Conservation (phyloP, 768 basidiomycete species). For the Hericium coralloides region DNA sequence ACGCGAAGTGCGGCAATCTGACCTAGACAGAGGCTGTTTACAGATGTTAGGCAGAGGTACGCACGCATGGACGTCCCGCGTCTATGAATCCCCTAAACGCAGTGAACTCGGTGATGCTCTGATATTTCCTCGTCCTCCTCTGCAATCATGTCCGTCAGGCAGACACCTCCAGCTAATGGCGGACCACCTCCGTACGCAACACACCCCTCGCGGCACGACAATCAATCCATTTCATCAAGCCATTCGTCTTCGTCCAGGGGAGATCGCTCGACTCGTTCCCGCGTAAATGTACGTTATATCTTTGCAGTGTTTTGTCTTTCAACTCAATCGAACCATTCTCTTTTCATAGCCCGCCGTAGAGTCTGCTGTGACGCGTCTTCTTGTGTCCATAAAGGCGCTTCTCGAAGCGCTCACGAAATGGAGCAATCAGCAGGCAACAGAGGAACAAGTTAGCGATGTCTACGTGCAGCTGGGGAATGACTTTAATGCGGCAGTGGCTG, state of each 20-base stretch:
- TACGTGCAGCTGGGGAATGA: conserved; percentile 96
- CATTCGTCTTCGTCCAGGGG: background rate
- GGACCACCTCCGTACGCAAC: background rate
- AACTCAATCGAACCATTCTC: background rate
- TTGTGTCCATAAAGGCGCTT: conserved; percentile 93
- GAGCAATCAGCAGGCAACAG: conserved; percentile 65
- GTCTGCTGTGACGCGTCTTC: conserved; percentile 82
- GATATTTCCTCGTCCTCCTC: background rate
- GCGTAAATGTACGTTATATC: background rate
- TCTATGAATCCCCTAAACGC: no score
- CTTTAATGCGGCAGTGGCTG: conserved; percentile 88
- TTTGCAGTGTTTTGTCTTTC: background rate
- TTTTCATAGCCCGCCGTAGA: conserved; percentile 65
- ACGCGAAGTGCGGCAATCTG: no score
- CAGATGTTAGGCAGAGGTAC: no score
- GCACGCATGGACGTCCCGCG: no score
- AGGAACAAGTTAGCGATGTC: conserved; percentile 86
- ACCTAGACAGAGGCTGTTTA: no score
- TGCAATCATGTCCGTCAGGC: conserved; percentile 1
- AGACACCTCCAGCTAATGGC: background rate
- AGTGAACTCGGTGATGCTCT: no score
- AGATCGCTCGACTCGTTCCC: background rate
- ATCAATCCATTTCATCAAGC: background rate
- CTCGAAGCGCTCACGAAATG: conserved; percentile 83
- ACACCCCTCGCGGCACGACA: background rate